Percentiles rank a stretch among this genome's conserved stretches.
Evolutionary conservation across 306 rosid genomes (phyloP).

Genomic region (Dalbergia oliveri): DNA sequence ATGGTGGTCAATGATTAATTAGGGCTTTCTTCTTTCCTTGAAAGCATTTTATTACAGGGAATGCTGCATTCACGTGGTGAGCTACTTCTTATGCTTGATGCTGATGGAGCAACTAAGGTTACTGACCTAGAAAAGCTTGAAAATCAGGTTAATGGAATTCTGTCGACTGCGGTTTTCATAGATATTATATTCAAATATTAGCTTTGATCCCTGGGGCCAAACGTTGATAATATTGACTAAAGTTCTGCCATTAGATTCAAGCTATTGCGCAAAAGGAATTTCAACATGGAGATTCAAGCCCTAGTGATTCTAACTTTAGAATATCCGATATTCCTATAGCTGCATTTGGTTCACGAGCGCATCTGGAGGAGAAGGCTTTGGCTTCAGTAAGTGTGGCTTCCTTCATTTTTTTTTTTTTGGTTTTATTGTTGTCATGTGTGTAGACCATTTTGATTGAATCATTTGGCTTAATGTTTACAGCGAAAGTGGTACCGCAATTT

Average conservation of each 20-base stretch:
- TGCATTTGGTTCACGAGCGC: constrained; percentile 97
- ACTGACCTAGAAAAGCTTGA: constrained; percentile 92
- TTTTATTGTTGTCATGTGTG: constrained; percentile 31
- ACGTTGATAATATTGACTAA: constrained; percentile 29
- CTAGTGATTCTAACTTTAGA: constrained; percentile 62
- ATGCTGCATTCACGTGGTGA: constrained; percentile 99
- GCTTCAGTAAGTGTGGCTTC: constrained; percentile 74
- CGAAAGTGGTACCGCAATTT: constrained; percentile 95
- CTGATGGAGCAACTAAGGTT: constrained; percentile 97
- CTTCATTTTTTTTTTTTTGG: constrained; percentile 12
- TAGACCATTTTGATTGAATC: constrained; percentile 40
- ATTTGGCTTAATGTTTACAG: constrained; percentile 60
- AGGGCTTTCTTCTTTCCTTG: constrained; percentile 70
- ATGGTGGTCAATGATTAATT: constrained; percentile 56
- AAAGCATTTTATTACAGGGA: constrained; percentile 96
- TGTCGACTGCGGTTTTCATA: neutral
- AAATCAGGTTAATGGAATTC: constrained; percentile 66
- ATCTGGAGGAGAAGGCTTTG: constrained; percentile 92
- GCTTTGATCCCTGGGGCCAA: constrained; percentile 24
- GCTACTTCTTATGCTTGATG: constrained; percentile 93
- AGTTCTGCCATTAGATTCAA: constrained; percentile 62
- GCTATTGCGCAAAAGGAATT: constrained; percentile 65
- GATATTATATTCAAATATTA: constrained; percentile 9
- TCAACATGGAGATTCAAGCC: constrained; percentile 51
- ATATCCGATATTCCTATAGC: constrained; percentile 82